Evolutionary conservation across 2,329 filamentous ascomycete species (phyloP), one percentile per base, ranked within the genome.

Genomic region (Phoma sp.): DNA sequence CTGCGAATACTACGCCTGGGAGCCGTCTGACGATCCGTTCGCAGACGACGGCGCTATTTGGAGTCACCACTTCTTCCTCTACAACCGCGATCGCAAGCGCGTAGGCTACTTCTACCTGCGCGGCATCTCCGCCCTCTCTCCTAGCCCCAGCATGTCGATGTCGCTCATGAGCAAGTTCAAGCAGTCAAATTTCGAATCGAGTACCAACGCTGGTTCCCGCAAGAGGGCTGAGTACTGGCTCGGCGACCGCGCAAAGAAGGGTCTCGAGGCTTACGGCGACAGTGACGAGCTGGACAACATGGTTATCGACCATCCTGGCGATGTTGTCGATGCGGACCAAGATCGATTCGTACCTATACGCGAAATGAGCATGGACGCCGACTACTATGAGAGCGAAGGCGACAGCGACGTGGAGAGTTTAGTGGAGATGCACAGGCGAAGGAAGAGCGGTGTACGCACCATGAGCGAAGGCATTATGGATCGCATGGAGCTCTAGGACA

Each of bases 61-160:
- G 93, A 92, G 91, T 42, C 83, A 93, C 59, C 93, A 98, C 74
- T 97, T 96, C 76, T 96, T 99, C 80, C 96, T 98, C 76, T 98
- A 97, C 83, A 97, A 96, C 81, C 93, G 93, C 68, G 82, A 87
- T 21, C 84, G 89, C 70, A 98, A 98, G 80, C 87, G 95, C 34
- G 93, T 99, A 15, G 93, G 92, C 56, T 99, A 99, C 73, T 80
- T 99, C 38, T 96, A 97, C 69, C 85, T 97, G 38, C 89, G 93
- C 57, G 93, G 91, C n/a, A 86, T 97, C 38, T 93, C 86, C 53
- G 88, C 89, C 64, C 87, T 90, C 68, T 90, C 81, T 60, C 86
- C 82, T 72, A 87, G 82, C 57, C 89, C 83, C 38, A 73, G 80
- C 15, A 71, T 66, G 6, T 64, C 69, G 21, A 71, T 68, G 57